Conservation (phyloP, 176 grass and related monocot genomes). For the Rhynchospora breviuscula region DNA sequence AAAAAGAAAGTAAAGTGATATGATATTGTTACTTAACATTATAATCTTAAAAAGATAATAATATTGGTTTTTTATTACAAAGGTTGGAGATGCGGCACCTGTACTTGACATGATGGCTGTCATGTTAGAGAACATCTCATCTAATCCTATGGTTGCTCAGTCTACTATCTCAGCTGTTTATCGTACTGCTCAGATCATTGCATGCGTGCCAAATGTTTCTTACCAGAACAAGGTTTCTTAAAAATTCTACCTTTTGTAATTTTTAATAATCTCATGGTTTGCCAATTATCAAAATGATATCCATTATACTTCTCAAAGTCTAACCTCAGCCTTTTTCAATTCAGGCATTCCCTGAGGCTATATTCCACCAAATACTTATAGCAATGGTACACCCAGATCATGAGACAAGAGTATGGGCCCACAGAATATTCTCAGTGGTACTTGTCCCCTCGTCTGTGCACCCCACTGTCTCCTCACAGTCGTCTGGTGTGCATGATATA, state of each 20-base stretch:
- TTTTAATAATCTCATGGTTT: not conserved
- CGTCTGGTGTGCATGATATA: conserved; percentile 54
- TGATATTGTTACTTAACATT: conserved; percentile 23
- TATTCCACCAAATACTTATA: conserved; percentile 96
- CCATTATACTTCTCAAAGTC: not conserved
- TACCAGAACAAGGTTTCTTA: conserved; percentile 85
- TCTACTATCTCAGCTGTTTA: conserved; percentile 93
- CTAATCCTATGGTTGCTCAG: conserved; percentile 61
- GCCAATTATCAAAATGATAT: not conserved
- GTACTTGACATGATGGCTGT: conserved; percentile 99
- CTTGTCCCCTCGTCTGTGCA: conserved; percentile 94
- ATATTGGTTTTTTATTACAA: conserved; percentile 28
- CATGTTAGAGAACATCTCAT: conserved; percentile 88
- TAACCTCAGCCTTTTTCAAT: conserved; percentile 31
- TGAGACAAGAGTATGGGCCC: conserved; percentile 77
- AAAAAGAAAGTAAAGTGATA: conserved; percentile 56
- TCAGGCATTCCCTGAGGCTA: conserved; percentile 93
- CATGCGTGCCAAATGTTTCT: conserved; percentile 81
- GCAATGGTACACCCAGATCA: conserved; percentile 94
- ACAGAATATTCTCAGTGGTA: conserved; percentile 98
- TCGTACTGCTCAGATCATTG: conserved; percentile 97
- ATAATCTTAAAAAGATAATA: conserved; percentile 7
- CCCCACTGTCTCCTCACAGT: conserved; percentile 34
- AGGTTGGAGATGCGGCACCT: conserved; percentile 96
- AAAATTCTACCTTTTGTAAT: not conserved